These are phyloP conservation scores for Phyllosticta ampelicida DNA, from an alignment of 2,329 filamentous ascomycete genomes.

Conservation along the genomic window DNA sequence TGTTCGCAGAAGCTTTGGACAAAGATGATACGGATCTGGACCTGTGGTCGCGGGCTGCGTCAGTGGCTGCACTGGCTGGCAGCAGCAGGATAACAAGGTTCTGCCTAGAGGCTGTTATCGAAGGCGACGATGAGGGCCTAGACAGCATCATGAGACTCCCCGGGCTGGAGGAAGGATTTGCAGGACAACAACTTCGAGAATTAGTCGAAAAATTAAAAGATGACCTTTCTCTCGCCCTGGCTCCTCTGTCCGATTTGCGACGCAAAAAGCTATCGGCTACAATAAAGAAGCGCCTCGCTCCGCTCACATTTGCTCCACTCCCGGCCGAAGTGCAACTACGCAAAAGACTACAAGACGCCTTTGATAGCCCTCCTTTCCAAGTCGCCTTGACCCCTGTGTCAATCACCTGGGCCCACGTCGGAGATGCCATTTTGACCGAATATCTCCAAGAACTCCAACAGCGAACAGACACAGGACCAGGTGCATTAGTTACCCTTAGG, in stretches of 20 bases:
- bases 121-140: conserved; percentile 48
- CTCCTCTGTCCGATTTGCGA: conserved; percentile 39
- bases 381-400: conserved; percentile 24
- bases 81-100: conserved; percentile 50
- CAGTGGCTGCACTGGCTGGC: conserved; percentile 46
- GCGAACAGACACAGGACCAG: conserved; percentile 21
- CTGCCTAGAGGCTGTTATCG: conserved; percentile 53
- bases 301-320: conserved; percentile 35
- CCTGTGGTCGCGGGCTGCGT: conserved; percentile 50
- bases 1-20: conserved; percentile 52
- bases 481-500: conserved; percentile 31
- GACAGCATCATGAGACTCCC: conserved; percentile 45
- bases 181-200: conserved; percentile 39
- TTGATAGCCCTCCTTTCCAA: conserved; percentile 23
- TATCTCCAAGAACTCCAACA: conserved; percentile 32
- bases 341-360: neutral
- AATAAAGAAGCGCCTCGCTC: conserved; percentile 44
- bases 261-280: conserved; percentile 40
- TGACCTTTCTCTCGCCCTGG: conserved; percentile 42
- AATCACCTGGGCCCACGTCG: conserved; percentile 39
- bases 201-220: conserved; percentile 44
- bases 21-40: conserved; percentile 55
- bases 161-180: conserved; percentile 46
- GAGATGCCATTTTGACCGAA: conserved; percentile 36
- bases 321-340: conserved; percentile 21